Percentiles rank a stretch among this genome's conserved stretches.
Conservation (phyloP, 2,329 filamentous ascomycete species). For the Fusarium sororula region DNA sequence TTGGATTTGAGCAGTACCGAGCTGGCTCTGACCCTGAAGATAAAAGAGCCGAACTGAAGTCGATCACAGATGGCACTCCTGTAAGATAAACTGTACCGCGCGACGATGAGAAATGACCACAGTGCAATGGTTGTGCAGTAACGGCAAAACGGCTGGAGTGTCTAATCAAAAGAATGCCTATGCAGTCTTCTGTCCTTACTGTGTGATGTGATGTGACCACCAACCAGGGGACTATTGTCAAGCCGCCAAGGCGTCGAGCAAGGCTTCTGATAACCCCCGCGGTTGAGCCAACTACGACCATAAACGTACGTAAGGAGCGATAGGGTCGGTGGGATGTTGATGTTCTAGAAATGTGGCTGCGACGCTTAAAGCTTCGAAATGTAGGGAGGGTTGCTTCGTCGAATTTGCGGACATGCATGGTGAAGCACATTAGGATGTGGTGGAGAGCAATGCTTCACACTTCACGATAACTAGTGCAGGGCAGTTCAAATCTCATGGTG, state of each 20-base stretch:
- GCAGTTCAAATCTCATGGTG: slow-evolving; percentile 5
- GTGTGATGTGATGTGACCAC: slow-evolving; percentile 14
- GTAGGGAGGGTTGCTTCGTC: slow-evolving; percentile 14
- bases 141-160: background rate
- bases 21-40: background rate
- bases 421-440: slow-evolving; percentile 13
- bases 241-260: slow-evolving; percentile 5
- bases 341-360: slow-evolving; percentile 36
- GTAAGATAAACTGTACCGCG: background rate
- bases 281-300: background rate
- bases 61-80: background rate
- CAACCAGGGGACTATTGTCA: slow-evolving; percentile 5
- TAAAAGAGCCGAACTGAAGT: slow-evolving; percentile 21
- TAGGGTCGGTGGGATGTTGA: slow-evolving; percentile 3
- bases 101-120: background rate
- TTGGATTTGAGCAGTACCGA: slow-evolving; percentile 32
- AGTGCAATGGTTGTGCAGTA: background rate
- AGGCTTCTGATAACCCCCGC: slow-evolving; percentile 7
- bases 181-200: background rate
- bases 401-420: slow-evolving; percentile 18
- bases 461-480: slow-evolving; percentile 11
- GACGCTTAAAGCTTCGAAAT: slow-evolving; percentile 18
- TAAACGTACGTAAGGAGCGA: slow-evolving; percentile 3
- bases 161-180: background rate
- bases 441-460: slow-evolving; percentile 2